Evolutionary conservation across 108 stramenopile species (phyloP), one percentile per base, ranked within the genome.

Genomic region (Pseudonitzschia delicatissima): DNA sequence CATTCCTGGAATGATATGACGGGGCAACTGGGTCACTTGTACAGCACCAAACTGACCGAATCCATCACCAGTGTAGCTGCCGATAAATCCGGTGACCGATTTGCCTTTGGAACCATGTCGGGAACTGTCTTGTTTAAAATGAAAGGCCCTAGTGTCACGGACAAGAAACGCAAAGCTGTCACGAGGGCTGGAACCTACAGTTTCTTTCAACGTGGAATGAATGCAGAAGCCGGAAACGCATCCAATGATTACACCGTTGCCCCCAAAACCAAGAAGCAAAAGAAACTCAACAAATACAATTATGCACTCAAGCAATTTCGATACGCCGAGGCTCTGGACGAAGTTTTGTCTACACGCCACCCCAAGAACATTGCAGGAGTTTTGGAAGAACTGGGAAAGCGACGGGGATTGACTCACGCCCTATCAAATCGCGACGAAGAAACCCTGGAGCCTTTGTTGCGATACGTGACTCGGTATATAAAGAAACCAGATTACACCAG

Each of bases 271-370:
- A 74, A 83, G 50, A 87, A 87, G 61, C 82, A 75, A 48, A 69
- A 77, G 31, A 91, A 89, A 57, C 67, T 93, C 12, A 69, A 81
- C 34, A 74, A 82, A 23, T 96, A 83, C 68, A 92, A 96, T 77
- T 23, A 67, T 20, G 64, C 84, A 29, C 57, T 93, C 20, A 88
- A 86, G 61, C 77, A 91, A 73, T 96, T 96, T 76, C 79, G 88
- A n/a, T 96, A 94, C 67, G 87, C 84, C 12, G 91, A 92, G 70
- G 95, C 95, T 8, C 69, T 96, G 34, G 92, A 96, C 53, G 81
- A 87, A 52, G 95, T 86, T 5, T 64, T 96, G 45, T 77, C 64
- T 8, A 77, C 87, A 8, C 73, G 90, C 17, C 76, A 90, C 57
- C 87, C 92, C 52, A 68, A 75, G 59, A 68, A 74, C 61, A 82